Conservation (phyloP, 179 eudicot genomes). For the Beta macrorhiza region DNA sequence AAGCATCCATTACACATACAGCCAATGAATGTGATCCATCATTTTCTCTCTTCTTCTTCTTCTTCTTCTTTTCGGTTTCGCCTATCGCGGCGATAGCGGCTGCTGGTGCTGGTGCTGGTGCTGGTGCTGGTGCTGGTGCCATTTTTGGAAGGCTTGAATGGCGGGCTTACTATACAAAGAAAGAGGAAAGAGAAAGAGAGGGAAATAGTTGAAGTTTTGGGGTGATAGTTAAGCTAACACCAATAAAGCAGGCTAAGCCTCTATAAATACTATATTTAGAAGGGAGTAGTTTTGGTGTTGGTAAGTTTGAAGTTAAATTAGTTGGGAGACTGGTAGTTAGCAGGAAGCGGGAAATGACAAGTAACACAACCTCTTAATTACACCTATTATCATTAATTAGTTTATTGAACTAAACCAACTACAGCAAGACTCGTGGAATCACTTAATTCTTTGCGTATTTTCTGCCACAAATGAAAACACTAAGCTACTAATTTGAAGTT, state of each 20-base stretch:
- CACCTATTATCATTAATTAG: background rate
- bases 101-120: no score
- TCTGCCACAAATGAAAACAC: background rate
- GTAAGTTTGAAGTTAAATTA: conserved; percentile 5
- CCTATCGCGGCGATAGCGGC: background rate
- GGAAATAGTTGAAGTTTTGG: background rate
- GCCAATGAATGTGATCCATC: no score
- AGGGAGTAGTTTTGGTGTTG: background rate
- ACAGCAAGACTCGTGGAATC: background rate
- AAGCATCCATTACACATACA: conserved; percentile 19
- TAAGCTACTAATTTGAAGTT: background rate
- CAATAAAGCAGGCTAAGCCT: background rate
- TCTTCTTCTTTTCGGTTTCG: no score
- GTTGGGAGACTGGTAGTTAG: conserved; percentile 19
- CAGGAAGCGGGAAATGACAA: conserved; percentile 13
- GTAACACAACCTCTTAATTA: background rate
- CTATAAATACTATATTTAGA: background rate
- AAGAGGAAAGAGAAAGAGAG: background rate
- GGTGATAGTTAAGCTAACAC: background rate
- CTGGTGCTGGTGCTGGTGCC: background rate
- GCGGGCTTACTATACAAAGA: background rate
- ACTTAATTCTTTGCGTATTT: background rate
- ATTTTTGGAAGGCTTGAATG: background rate
- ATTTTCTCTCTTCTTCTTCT: background rate
- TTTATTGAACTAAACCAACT: background rate